Conservation (phyloP, 371 early-diverging fungal species). For the Rhizopus delemar region DNA sequence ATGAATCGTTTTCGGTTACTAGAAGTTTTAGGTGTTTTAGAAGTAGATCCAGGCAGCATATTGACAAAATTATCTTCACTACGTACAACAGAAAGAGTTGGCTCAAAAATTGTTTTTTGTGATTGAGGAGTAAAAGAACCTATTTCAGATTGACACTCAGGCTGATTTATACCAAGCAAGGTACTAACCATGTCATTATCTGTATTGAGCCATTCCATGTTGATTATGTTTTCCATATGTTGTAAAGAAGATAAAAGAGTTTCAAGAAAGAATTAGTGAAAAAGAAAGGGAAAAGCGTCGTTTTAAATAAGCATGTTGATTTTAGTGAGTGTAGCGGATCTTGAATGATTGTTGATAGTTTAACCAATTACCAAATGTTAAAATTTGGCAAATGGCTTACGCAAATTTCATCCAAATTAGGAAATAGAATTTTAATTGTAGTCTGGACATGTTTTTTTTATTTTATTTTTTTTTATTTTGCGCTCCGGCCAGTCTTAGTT, state of each 20-base stretch:
- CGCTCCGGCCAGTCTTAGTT: too few relatives aligned
- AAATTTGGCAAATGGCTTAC: not conserved
- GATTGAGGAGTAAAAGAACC: not conserved
- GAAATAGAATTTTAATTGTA: not conserved
- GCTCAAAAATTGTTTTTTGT: not conserved
- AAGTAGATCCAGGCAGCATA: slow-evolving; percentile 5
- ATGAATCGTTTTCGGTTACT: slow-evolving; percentile 12
- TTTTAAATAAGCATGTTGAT: too few relatives aligned
- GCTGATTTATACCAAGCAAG: not conserved
- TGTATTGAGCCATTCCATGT: not conserved
- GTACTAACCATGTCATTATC: not conserved
- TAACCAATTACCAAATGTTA: too few relatives aligned
- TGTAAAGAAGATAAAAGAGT: not conserved
- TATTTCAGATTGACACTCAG: not conserved
- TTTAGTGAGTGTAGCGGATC: too few relatives aligned
- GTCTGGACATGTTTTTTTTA: not conserved
- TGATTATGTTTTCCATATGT: not conserved
- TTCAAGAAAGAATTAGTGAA: not conserved
- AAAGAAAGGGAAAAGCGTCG: not conserved
- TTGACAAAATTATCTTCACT: slow-evolving; percentile 19
- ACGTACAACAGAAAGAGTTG: slow-evolving; percentile 8
- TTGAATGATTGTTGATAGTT: too few relatives aligned
- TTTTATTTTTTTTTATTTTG: too few relatives aligned
- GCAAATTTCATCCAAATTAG: not conserved
- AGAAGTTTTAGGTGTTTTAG: not conserved